Evolutionary conservation across 2,329 filamentous ascomycete species (phyloP).

Genomic region (Fusarium sp.): DNA sequence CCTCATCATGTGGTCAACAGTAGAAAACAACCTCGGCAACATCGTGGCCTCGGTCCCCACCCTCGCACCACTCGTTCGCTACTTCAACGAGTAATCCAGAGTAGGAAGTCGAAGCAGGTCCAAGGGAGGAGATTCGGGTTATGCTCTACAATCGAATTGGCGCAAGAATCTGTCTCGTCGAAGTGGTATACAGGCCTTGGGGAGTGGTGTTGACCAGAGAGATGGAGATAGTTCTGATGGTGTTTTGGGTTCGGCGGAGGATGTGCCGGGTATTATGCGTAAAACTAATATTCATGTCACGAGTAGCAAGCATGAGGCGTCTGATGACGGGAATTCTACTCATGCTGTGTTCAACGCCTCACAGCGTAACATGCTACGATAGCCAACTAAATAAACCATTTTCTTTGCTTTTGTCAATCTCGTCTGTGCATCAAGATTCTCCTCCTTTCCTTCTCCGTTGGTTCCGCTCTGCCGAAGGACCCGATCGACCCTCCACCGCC

Average conservation of each 20-base stretch:
- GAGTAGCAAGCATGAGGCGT: background rate
- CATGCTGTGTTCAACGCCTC: background rate
- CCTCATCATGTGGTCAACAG: conserved; percentile 56
- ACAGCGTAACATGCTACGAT: background rate
- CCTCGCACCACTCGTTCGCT: conserved; percentile 54
- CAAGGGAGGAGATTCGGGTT: conserved; percentile 26
- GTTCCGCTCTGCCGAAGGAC: background rate
- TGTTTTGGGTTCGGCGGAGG: conserved; percentile 2
- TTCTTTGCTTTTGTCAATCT: background rate
- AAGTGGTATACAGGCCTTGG: conserved; percentile 34
- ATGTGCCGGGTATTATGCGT: conserved; percentile 15
- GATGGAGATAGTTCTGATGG: conserved; percentile 26
- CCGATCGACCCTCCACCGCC: background rate
- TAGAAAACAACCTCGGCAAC: conserved; percentile 58
- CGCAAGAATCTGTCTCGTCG: conserved; percentile 28
- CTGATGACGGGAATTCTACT: background rate
- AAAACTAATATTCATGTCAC: conserved; percentile 26
- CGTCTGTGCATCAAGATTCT: background rate
- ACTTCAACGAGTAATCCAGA: conserved; percentile 45
- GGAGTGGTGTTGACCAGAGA: conserved; percentile 17
- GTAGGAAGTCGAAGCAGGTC: conserved; percentile 26
- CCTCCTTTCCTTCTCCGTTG: background rate
- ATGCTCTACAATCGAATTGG: conserved; percentile 43
- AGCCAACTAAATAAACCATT: background rate
- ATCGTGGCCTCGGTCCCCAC: conserved; percentile 55